Conservation (phyloP, 768 basidiomycete species). For the Lactifluus volemus region DNA sequence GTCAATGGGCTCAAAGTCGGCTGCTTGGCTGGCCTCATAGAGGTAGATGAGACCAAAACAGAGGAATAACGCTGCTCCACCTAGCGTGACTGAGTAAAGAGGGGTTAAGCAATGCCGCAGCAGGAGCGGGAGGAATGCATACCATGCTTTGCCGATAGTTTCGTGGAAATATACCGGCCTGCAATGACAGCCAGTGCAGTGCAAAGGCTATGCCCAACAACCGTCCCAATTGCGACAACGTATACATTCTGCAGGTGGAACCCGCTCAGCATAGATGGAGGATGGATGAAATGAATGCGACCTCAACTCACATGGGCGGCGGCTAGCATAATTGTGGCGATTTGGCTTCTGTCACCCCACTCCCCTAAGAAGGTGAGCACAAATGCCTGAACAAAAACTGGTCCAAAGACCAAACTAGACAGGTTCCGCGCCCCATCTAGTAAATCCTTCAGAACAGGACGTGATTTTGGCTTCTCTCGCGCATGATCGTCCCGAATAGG, state of each 20-base stretch:
- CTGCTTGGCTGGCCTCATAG: conserved; percentile 12
- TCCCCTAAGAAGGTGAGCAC: conserved; percentile 96
- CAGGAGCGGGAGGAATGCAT: conserved; percentile 21
- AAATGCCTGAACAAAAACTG: conserved; percentile 93
- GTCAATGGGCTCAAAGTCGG: conserved; percentile 16
- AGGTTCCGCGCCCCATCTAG: conserved; percentile 73
- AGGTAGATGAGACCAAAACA: conserved; percentile 18
- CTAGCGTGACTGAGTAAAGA: conserved; percentile 15
- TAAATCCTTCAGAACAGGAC: conserved; percentile 23
- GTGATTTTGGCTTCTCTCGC: conserved; percentile 15
- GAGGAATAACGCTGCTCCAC: conserved; percentile 18
- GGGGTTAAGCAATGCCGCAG: neutral
- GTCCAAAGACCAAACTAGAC: conserved; percentile 73
- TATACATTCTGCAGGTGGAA: conserved; percentile 68
- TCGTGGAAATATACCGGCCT: conserved; percentile 85
- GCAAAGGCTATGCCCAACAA: conserved; percentile 81
- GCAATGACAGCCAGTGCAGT: conserved; percentile 89
- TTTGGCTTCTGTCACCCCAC: conserved; percentile 98
- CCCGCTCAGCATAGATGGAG: conserved; percentile 12
- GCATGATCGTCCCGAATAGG: conserved; percentile 18
- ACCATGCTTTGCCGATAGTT: conserved; percentile 95
- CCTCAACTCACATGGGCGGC: conserved; percentile 72
- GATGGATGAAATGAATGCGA: neutral
- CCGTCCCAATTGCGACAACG: conserved; percentile 82
- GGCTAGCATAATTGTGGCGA: conserved; percentile 91